Base-by-base conservation (phyloP, 2,329 filamentous ascomycete genomes). In the Ceratocystis lukuohia region DNA sequence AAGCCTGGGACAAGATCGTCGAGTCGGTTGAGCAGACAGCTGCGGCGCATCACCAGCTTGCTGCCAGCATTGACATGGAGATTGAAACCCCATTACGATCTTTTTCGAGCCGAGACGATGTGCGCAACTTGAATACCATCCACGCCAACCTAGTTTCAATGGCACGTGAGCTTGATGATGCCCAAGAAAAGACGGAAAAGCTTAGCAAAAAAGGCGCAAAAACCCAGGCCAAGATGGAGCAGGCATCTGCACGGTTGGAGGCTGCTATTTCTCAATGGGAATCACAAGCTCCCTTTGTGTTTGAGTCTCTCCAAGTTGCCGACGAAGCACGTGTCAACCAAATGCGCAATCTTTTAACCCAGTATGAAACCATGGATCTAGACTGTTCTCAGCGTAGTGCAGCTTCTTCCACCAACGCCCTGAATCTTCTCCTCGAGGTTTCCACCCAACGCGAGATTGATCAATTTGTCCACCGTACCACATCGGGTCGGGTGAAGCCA, bases 311-410 rank as follows among this genome's bases (percentile, higher is more conserved):
- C 30, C 94, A 99, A 74, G 88, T 89, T 5, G 79, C 95, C 41
- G 94, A 99, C 73, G 94, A 99, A 77, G 87, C 84, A 71, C 85
- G 94, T 66, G 80, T 95, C 70, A 96, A 96, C 75, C 88, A 95
- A 72, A 80, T 99, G 68, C 88, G 93, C 69, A 93, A 97, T 75
- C 84, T 89, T 50, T 82, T 99, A 68, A 97, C 94, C 0, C 92
- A 96, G 72, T 88, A 93, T 71, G 87, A 96, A 75, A 99, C 94
- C 0, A 88, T 96, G 73, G 93, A 97, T 74, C 84, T 90, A 33
- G 94, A 99, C 73, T 85, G 89, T 71, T 85, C 93, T 17, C 89
- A 96, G 74, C 84, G 88, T 67, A 86, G 82, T 68, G 85, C 90
- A 69, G 79, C 84, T 68, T 85, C 87, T 12, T 86, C 91, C 30